Evolutionary conservation across 2,329 filamentous ascomycete species (phyloP).

Genomic region (Xylaria sp.): DNA sequence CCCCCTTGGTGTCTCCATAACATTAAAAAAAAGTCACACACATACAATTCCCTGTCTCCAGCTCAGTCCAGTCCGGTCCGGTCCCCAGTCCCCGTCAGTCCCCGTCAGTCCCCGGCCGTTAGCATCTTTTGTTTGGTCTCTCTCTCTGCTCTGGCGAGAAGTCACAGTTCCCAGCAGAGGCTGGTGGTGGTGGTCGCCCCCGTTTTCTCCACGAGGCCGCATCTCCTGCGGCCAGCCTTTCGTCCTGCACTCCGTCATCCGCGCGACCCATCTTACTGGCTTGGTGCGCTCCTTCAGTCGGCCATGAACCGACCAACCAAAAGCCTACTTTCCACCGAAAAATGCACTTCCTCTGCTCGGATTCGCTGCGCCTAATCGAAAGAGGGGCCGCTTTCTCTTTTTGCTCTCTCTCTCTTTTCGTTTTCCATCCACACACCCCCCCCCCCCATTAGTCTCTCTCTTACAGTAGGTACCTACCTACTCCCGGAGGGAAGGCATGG

Average conservation of each 20-base stretch:
- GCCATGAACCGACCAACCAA: slow-evolving; percentile 17
- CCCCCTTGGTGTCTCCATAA: too few species aligned
- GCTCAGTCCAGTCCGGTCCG: not conserved
- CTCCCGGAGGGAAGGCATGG: too few species aligned
- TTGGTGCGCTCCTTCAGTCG: slow-evolving; percentile 7
- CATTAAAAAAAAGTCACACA: too few species aligned
- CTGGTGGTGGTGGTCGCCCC: not conserved
- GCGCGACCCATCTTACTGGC: slow-evolving; percentile 14
- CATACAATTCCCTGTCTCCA: too few species aligned
- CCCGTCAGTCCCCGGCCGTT: not conserved
- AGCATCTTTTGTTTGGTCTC: not conserved
- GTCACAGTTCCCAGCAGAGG: too few species aligned
- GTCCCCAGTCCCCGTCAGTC: not conserved
- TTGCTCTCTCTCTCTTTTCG: not conserved
- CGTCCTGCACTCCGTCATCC: slow-evolving; percentile 14
- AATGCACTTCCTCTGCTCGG: slow-evolving; percentile 11
- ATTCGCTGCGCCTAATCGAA: slow-evolving; percentile 16
- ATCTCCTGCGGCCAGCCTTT: slow-evolving; percentile 17
- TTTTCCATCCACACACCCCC: not conserved
- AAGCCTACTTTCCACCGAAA: slow-evolving; percentile 27
- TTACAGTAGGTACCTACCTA: too few species aligned
- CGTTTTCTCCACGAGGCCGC: slow-evolving; percentile 17
- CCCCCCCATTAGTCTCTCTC: too few species aligned
- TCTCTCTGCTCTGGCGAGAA: not conserved
- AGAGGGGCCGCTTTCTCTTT: not conserved